Evolutionary conservation across 148 eudicot species (phyloP).

Genomic region (Nepenthes gracilis): DNA sequence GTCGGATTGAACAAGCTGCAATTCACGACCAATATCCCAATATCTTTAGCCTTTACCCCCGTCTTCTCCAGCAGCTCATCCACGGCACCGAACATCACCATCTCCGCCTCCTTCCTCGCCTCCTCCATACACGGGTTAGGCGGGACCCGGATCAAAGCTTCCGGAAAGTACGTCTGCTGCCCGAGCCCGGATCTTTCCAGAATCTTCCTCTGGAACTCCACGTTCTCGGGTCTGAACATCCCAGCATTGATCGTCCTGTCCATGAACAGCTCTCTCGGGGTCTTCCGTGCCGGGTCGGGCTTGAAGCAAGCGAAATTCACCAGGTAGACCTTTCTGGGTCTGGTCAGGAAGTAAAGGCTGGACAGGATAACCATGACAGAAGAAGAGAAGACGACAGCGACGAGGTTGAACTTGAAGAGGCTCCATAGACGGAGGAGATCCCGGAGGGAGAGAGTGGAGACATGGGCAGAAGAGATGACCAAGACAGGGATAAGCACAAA

Average conservation of each 20-base stretch:
- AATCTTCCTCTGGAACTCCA: slow-evolving; percentile 31
- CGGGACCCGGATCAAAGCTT: slow-evolving; percentile 17
- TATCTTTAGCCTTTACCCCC: slow-evolving; percentile 30
- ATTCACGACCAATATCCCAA: slow-evolving; percentile 31
- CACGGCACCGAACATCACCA: slow-evolving; percentile 36
- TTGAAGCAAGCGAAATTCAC: slow-evolving; percentile 28
- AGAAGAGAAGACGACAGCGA: slow-evolving; percentile 11
- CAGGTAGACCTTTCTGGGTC: slow-evolving; percentile 28
- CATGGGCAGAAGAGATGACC: slow-evolving; percentile 4
- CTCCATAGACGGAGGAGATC: slow-evolving; percentile 17
- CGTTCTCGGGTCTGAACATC: slow-evolving; percentile 17
- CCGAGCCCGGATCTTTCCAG: slow-evolving; percentile 33
- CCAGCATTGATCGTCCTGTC: slow-evolving; percentile 13
- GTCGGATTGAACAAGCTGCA: slow-evolving; percentile 40
- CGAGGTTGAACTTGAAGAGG: slow-evolving; percentile 14
- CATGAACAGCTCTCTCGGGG: slow-evolving; percentile 25
- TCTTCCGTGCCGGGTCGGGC: slow-evolving; percentile 16
- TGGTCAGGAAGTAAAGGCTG: slow-evolving; percentile 30
- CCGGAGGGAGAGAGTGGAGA: slow-evolving; percentile 12
- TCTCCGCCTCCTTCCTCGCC: slow-evolving; percentile 33
- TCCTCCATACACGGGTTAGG: slow-evolving; percentile 34
- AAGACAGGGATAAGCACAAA: slow-evolving; percentile 19
- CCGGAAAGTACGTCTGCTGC: slow-evolving; percentile 33
- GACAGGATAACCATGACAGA: slow-evolving; percentile 20
- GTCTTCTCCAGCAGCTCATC: slow-evolving; percentile 33